Conservation (phyloP, 2,329 filamentous ascomycete species). For the Colletotrichum falcatum region DNA sequence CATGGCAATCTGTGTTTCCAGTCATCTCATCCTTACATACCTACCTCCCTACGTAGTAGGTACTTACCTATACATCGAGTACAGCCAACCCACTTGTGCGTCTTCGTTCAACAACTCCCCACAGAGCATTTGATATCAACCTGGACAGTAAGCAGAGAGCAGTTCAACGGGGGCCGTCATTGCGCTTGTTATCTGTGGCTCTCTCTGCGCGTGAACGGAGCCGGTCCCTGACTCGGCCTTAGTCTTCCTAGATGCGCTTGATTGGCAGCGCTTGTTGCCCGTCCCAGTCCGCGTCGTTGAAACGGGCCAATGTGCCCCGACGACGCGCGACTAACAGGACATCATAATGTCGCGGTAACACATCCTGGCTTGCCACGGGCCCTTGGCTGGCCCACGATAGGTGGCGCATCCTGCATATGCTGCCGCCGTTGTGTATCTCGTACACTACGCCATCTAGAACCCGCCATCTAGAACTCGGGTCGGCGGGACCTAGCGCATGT, state of each 20-base stretch:
- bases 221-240: slow-evolving; percentile 2
- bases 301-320: slow-evolving; percentile 35
- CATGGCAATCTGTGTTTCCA: slow-evolving; percentile 4
- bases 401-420: not conserved
- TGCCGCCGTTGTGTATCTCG: too few species aligned
- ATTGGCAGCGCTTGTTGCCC: slow-evolving; percentile 38
- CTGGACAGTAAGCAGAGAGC: not conserved
- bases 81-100: not conserved
- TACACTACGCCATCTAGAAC: too few species aligned
- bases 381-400: not conserved
- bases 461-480: too few species aligned
- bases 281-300: slow-evolving; percentile 35
- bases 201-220: not conserved
- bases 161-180: not conserved
- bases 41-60: too few species aligned
- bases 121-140: not conserved
- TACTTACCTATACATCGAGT: too few species aligned
- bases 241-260: slow-evolving; percentile 12
- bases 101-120: not conserved
- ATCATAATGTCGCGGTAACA: not conserved
- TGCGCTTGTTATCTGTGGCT: not conserved
- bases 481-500: slow-evolving; percentile 21
- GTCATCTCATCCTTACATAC: not conserved
- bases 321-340: slow-evolving; percentile 29
- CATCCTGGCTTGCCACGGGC: not conserved